Percentiles rank a stretch among this genome's conserved stretches.
Evolutionary conservation across 257 asterid genomes (phyloP).

Genomic region (Nicotiana sylvestris): DNA sequence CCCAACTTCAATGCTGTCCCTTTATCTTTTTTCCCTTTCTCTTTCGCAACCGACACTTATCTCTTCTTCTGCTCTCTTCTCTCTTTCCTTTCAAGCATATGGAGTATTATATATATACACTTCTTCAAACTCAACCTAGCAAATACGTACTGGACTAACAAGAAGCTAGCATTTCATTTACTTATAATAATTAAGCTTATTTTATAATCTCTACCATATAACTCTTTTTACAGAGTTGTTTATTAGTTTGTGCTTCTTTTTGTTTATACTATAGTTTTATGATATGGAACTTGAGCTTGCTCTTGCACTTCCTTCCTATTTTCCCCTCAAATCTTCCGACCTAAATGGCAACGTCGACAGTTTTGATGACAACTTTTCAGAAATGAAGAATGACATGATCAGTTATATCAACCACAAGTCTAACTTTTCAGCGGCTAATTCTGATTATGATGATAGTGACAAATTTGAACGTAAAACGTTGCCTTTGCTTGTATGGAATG

Average conservation of each 20-base stretch:
- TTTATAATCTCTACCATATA: not conserved
- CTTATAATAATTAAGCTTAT: not conserved
- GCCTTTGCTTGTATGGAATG: slow-evolving; percentile 35
- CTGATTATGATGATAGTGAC: not conserved
- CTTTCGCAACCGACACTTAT: not conserved
- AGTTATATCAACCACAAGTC: not conserved
- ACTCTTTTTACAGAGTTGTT: not conserved
- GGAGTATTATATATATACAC: not conserved
- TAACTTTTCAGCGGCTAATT: slow-evolving; percentile 5
- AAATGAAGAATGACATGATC: not conserved
- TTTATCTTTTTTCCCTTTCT: slow-evolving; percentile 21
- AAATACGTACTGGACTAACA: not conserved
- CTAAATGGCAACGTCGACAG: not conserved
- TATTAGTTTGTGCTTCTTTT: not conserved
- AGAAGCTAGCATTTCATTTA: not conserved
- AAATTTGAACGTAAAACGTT: slow-evolving; percentile 23
- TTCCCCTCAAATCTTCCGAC: slow-evolving; percentile 12
- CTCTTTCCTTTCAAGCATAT: not conserved
- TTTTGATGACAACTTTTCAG: slow-evolving; percentile 4
- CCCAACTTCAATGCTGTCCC: slow-evolving; percentile 56
- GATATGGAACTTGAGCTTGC: slow-evolving; percentile 65
- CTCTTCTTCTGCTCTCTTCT: not conserved
- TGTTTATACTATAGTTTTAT: not conserved
- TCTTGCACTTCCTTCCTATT: slow-evolving; percentile 37
- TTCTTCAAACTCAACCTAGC: not conserved